Evolutionary conservation across 257 asterid species (phyloP), one percentile per base, ranked within the genome.

Genomic region (Catharanthus roseus): DNA sequence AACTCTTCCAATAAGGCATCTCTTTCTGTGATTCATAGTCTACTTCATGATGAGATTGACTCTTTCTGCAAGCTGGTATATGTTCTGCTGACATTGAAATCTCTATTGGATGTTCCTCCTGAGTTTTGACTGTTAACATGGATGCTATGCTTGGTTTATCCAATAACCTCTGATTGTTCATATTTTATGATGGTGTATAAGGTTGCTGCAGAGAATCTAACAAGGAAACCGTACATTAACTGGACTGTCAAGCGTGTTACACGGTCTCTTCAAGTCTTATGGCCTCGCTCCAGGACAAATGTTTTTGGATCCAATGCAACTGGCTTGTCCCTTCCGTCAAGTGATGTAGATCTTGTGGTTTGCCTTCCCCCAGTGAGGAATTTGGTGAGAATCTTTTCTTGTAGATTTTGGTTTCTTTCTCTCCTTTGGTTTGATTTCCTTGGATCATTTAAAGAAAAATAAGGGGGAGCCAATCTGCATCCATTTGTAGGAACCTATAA

Each of bases 191-290:
- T 71, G 24, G 70, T 73, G 13, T 55, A 31, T 57, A 79, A 93
- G 99, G 99, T 95, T 85, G 87, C 96, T 77, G 82, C 95, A 50
- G 97, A 91, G 90, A 95, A 95, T 80, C 73, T 89, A 78, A 73
- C 78, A 56, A 80, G 95, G 84, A 95, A 95, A 80, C 97, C 97
- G 76, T 89, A 86, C 80, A 87, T 95, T 79, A 95, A 83, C 74
- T 95, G 99, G 99, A 97, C 99, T 80, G 97, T 95, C 72, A 95
- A 95, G 85, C 96, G 99, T 50, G 97, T 95, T 80, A 89, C 97
- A 69, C 95, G 97, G 63, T 95, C 99, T 74, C 95, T 95, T 56
- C 99, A 91, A 85, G 99, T 89, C 77, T 81, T 95, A 74, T 95
- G 99, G 99, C 99, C 99, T 78, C 97, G 99, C 64, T 91, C 97